A percentile compares a stretch with the other conserved stretches of the same genome.
phyloP scores from a whole-genome alignment of 208 protist species.

The Crithidia acanthocephali region DNA sequence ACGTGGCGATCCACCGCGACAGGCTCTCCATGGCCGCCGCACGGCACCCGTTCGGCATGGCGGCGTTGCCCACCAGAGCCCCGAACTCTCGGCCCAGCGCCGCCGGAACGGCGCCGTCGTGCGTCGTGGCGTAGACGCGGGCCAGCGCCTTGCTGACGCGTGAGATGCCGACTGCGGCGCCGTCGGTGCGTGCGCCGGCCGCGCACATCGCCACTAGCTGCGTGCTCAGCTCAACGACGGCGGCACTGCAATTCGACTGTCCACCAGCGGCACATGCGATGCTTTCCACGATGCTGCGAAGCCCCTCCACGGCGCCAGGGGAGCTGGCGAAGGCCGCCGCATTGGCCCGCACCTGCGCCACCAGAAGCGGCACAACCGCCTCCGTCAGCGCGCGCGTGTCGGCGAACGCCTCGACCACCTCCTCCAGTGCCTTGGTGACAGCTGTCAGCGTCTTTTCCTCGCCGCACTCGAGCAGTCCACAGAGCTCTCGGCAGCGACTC shows the following conservation, averaged over 20 bases:
- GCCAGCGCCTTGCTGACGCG: slow-evolving; percentile 25
- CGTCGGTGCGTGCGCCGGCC: slow-evolving; percentile 4
- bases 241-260: background rate
- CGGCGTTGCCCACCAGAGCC: slow-evolving; percentile 14
- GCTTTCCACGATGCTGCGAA: slow-evolving; percentile 28
- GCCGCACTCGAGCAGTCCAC: slow-evolving; percentile 17
- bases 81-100: slow-evolving; percentile 18
- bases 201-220: slow-evolving; percentile 21
- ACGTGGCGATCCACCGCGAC: slow-evolving; percentile 25
- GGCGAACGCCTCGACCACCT: slow-evolving; percentile 22
- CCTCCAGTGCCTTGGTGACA: slow-evolving; percentile 21
- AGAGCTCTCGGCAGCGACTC: slow-evolving; percentile 21
- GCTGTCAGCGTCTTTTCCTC: slow-evolving; percentile 18
- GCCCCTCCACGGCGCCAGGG: slow-evolving; percentile 19
- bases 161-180: slow-evolving; percentile 15
- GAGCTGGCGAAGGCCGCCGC: slow-evolving; percentile 16
- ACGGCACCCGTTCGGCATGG: slow-evolving; percentile 17
- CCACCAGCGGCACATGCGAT: slow-evolving; percentile 9
- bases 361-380: slow-evolving; percentile 18
- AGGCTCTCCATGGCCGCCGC: slow-evolving; percentile 31
- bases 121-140: slow-evolving; percentile 22
- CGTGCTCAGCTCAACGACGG: slow-evolving; percentile 15
- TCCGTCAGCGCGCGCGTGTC: background rate
- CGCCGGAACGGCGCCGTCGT: slow-evolving; percentile 9
- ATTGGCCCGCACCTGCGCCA: slow-evolving; percentile 24